Conservation (phyloP, 2,329 filamentous ascomycete genomes). For the Fusarium papillatum region DNA sequence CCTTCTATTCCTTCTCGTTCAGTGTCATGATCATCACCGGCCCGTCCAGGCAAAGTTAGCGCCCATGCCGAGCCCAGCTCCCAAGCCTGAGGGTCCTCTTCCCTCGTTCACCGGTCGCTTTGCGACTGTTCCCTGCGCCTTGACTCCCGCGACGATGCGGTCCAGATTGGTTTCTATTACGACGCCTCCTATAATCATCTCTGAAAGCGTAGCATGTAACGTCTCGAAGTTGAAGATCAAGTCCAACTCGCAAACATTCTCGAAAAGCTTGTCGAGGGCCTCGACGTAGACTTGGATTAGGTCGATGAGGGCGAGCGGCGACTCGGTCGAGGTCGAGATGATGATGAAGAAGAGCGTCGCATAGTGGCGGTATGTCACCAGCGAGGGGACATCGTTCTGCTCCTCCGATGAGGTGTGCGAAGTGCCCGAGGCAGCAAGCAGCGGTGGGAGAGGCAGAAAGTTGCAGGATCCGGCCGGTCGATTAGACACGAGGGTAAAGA, state of each 20-base stretch:
- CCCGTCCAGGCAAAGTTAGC: constrained; percentile 70
- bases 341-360: constrained; percentile 99
- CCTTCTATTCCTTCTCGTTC: constrained; percentile 10
- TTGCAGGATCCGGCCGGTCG: constrained; percentile 95
- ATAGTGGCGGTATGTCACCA: constrained; percentile 98
- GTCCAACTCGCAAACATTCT: constrained; percentile 98
- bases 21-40: constrained; percentile 44
- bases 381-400: constrained; percentile 90
- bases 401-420: constrained; percentile 75
- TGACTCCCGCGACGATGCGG: constrained; percentile 88
- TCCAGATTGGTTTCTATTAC: constrained; percentile 94
- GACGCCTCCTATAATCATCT: constrained; percentile 96
- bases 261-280: constrained; percentile 92
- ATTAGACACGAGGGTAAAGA: constrained; percentile 95
- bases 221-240: constrained; percentile 99
- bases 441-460: constrained; percentile 85
- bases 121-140: constrained; percentile 80
- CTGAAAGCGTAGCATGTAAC: constrained; percentile 88
- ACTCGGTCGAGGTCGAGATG: constrained; percentile 96
- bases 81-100: constrained; percentile 57
- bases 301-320: constrained; percentile 93
- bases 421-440: constrained; percentile 74
- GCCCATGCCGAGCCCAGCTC: constrained; percentile 67
- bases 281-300: constrained; percentile 99
- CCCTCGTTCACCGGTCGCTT: constrained; percentile 85